phyloP scores from a whole-genome alignment of 257 asterid species.

The Nemophila menziesii region DNA sequence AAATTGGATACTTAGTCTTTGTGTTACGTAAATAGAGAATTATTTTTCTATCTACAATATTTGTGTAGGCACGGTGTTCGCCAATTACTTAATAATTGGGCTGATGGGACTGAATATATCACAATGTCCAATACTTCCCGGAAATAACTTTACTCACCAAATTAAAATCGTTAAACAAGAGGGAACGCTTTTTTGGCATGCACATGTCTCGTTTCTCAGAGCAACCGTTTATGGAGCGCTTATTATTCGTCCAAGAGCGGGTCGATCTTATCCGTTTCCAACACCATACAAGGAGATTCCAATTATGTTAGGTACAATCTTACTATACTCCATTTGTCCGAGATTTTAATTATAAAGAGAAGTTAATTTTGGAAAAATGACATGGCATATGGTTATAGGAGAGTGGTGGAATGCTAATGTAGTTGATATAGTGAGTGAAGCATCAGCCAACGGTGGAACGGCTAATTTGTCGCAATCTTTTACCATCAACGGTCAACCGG shows the following conservation, averaged over 20 bases:
- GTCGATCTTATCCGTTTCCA: slow-evolving; percentile 63
- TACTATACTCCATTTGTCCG: too few relatives aligned
- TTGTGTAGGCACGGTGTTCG: slow-evolving; percentile 60
- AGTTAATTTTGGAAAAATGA: too few relatives aligned
- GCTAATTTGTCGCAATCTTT: slow-evolving; percentile 39
- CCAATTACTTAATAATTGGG: slow-evolving; percentile 64
- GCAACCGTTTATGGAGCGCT: slow-evolving; percentile 75
- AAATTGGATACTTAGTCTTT: too few relatives aligned
- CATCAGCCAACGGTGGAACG: slow-evolving; percentile 24
- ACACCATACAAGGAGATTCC: slow-evolving; percentile 53
- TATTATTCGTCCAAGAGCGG: slow-evolving; percentile 47
- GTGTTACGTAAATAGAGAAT: too few relatives aligned
- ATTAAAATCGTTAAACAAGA: slow-evolving; percentile 59
- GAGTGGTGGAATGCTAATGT: slow-evolving; percentile 62
- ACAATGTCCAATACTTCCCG: slow-evolving; percentile 68
- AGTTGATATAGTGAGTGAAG: slow-evolving; percentile 28
- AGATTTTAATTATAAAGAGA: too few relatives aligned
- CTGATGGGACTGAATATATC: slow-evolving; percentile 65
- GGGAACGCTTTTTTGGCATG: slow-evolving; percentile 67
- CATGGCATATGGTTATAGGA: slow-evolving; percentile 20
- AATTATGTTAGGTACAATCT: slow-evolving; percentile 37
- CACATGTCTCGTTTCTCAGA: slow-evolving; percentile 60
- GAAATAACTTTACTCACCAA: slow-evolving; percentile 49
- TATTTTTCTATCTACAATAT: neutral
- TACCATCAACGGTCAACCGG: slow-evolving; percentile 46